Conservation (phyloP, 148 eudicot genomes). For the Vaccinium corymbosum region DNA sequence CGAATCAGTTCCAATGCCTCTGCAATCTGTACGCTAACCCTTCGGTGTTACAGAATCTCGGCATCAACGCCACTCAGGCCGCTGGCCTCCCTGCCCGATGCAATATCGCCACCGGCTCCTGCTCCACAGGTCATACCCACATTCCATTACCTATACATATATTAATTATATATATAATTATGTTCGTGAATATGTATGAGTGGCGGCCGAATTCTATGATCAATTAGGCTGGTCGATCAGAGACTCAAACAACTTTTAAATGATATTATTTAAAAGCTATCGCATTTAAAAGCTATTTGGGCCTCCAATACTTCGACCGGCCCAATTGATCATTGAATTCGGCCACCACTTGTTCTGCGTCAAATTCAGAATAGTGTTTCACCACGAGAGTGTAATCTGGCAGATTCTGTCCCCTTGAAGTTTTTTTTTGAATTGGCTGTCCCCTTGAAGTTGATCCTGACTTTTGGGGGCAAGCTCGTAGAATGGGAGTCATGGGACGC, state of each 20-base stretch:
- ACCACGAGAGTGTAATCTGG: no score
- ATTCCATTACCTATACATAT: background rate
- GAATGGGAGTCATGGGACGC: background rate
- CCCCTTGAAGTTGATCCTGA: background rate
- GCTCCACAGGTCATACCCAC: constrained; percentile 12
- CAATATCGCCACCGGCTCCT: background rate
- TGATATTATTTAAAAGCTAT: no score
- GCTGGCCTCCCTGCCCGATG: constrained; percentile 22
- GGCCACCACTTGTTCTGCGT: no score
- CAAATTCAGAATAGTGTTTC: background rate
- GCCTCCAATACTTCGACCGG: no score
- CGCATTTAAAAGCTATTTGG: no score
- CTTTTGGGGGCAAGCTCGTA: background rate
- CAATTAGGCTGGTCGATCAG: no score
- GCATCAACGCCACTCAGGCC: constrained; percentile 26
- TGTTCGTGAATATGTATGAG: background rate
- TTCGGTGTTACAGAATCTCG: background rate
- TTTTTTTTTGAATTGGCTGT: no score
- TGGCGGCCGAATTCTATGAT: no score
- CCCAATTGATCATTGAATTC: no score
- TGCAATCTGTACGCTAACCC: constrained; percentile 22
- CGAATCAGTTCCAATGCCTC: constrained; percentile 21
- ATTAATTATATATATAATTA: no score
- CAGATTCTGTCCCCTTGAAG: background rate
- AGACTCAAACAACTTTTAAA: no score